phyloP scores from a whole-genome alignment of 371 early-diverging fungal species.

The Haplosporangium sp. region DNA sequence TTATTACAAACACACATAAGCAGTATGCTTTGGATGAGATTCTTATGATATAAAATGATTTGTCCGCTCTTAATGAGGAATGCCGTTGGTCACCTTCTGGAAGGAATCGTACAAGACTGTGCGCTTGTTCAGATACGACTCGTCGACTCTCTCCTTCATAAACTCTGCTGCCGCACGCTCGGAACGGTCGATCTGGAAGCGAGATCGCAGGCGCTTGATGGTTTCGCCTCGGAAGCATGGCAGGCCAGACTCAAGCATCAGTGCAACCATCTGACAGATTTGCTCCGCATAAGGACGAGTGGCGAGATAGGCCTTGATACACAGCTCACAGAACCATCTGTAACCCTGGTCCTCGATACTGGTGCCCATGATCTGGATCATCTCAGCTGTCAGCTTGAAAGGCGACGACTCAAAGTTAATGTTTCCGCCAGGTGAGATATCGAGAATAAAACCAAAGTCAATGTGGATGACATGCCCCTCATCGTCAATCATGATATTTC shows the following conservation, averaged over 20 bases:
- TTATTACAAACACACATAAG: no score
- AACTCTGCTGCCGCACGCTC: slow-evolving; percentile 96
- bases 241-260: slow-evolving; percentile 97
- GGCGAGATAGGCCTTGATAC: slow-evolving; percentile 93
- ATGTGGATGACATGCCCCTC: slow-evolving; percentile 99
- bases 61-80: slow-evolving; percentile 34
- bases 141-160: slow-evolving; percentile 86
- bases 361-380: slow-evolving; percentile 97
- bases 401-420: slow-evolving; percentile 98
- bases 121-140: slow-evolving; percentile 91
- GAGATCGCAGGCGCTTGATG: slow-evolving; percentile 83
- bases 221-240: slow-evolving; percentile 98
- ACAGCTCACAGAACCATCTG: slow-evolving; percentile 88
- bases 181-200: slow-evolving; percentile 93
- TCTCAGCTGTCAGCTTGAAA: slow-evolving; percentile 98
- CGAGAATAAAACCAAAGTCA: slow-evolving; percentile 99
- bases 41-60: not conserved
- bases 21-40: no score
- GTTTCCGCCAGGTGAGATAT: slow-evolving; percentile 97
- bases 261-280: slow-evolving; percentile 88
- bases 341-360: slow-evolving; percentile 85
- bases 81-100: slow-evolving; percentile 93
- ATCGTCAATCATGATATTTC: slow-evolving; percentile 99
- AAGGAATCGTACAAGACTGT: slow-evolving; percentile 89
- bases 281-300: slow-evolving; percentile 91